Base-by-base conservation (phyloP, 257 asterid genomes). In the Plectranthus barbatus region DNA sequence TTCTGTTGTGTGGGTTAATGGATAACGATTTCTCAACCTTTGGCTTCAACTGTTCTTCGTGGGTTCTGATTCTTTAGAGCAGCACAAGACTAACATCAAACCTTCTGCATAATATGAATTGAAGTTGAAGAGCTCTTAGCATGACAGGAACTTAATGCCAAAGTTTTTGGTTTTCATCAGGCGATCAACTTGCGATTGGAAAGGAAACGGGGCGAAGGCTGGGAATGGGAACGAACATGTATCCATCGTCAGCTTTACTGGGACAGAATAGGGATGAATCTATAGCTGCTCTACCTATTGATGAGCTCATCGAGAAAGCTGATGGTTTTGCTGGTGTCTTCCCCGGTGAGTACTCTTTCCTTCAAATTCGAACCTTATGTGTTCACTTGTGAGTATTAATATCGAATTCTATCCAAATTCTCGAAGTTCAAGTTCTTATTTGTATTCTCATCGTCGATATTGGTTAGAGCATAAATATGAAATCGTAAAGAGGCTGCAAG, bases 181-280 rank as follows among this genome's bases (percentile, higher is more conserved):
- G 98, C 60, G 98, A 91, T 74, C 98, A 88, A 67, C 93, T 91
- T 10, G 98, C 98, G 10, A 91, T 91, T 20, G 98, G 92, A 60
- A 91, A 91, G 73, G 98, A 91, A 84, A 88, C 98, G 14, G 98
- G 98, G 42, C 81, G 98, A 26, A 84, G 98, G 49, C 71, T 91
- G 76, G 98, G 98, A 68, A 91, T 91, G 98, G 98, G 98, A 70
- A 91, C 98, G 29, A 91, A 91, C 80, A 91, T 91, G 98, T 88
- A 91, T 41, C 98, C 98, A 45, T 77, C 98, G 13, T 91, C 98
- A 36, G 96, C 98, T 77, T 69, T 91, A 78, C 78, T 91, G 55
- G 98, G 98, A 51, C 96, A 88, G 81, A 68, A 87, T 69, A 91
- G 88, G 81, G 98, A 91, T 51, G 98, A 91, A 76, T 91, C 98